Base-by-base conservation (phyloP, 2,329 filamentous ascomycete species). In the Colletotrichum melonis region DNA sequence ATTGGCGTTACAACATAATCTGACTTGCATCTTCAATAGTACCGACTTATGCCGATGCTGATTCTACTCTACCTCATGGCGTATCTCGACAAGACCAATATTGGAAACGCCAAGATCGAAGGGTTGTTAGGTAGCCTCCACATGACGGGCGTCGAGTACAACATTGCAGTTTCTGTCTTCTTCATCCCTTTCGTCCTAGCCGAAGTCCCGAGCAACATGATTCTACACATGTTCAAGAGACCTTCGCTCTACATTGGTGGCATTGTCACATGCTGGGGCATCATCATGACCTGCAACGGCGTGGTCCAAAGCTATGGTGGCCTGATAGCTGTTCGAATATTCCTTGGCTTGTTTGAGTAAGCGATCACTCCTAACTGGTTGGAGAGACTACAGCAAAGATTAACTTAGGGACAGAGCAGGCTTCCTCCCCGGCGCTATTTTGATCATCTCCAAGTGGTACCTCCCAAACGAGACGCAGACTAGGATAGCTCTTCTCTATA, bases 171-270 rank as follows among this genome's bases (percentile, higher is more conserved):
- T 1, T 90, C 88, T 1, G 78, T 89, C 66, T 92, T 92, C 80
- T 92, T 92, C 77, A 86, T 92, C 76, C 87, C 87, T 4, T 92
- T 92, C 78, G 91, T 92, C 11, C 52, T 78, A n/a, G 75, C 75
- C 58, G 81, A 86, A 62, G 78, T 83, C 0, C 83, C 82, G 0
- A 84, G 82, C 64, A 85, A 85, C 70, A 81, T 84, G 77, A 65
- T 85, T 1, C 79, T 86, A 9, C 80, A 77, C 71, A 78, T 77
- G 71, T 81, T 83, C 66, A 81, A 85, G 55, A 81, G 81, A 28
- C 86, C 86, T 0, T 84, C 84, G 1, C 76, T 83, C 12, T 88
- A 87, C 76, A 83, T 88, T 72, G 80, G 82, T 38, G 68, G 77
- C 0, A 77, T 82, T 3, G 84, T 80, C 57, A 75, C 78, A 28